A percentile compares a stretch with the other conserved stretches of the same genome.
Evolutionary conservation across 2,329 filamentous ascomycete species (phyloP).

Genomic region (Aspergillus luchuensis): DNA sequence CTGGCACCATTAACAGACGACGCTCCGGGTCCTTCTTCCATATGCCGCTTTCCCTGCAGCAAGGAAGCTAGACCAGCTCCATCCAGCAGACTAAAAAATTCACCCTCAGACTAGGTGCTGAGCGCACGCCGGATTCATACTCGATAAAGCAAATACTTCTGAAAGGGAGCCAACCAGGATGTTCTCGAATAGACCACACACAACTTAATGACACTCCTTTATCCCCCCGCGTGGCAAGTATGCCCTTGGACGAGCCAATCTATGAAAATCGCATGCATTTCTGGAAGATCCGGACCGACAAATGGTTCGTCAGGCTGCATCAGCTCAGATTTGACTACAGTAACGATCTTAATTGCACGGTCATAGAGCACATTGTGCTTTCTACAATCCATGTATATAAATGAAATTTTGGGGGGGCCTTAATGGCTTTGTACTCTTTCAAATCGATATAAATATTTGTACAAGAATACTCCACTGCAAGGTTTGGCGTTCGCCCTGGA

Average conservation of each 20-base stretch:
- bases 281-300: neutral
- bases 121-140: too few species aligned
- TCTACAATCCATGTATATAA: neutral
- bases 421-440: neutral
- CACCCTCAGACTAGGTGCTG: too few species aligned
- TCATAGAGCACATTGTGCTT: conserved; percentile 7
- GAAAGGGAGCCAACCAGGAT: too few species aligned
- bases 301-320: neutral
- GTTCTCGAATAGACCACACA: too few species aligned
- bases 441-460: neutral
- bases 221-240: too few species aligned
- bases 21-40: too few species aligned
- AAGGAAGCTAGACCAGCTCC: too few species aligned
- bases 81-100: too few species aligned
- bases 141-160: too few species aligned
- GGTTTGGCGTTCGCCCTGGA: neutral
- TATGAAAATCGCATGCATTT: conserved; percentile 8
- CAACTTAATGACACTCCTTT: too few species aligned
- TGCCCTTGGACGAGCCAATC: neutral
- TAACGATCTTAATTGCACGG: neutral
- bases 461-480: conserved; percentile 5
- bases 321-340: conserved; percentile 11
- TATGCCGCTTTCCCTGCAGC: too few species aligned
- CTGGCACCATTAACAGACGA: too few species aligned
- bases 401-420: neutral